These are phyloP conservation scores for Gaultheria prostrata DNA, from an alignment of 148 eudicot species.

Conservation along the genomic window DNA sequence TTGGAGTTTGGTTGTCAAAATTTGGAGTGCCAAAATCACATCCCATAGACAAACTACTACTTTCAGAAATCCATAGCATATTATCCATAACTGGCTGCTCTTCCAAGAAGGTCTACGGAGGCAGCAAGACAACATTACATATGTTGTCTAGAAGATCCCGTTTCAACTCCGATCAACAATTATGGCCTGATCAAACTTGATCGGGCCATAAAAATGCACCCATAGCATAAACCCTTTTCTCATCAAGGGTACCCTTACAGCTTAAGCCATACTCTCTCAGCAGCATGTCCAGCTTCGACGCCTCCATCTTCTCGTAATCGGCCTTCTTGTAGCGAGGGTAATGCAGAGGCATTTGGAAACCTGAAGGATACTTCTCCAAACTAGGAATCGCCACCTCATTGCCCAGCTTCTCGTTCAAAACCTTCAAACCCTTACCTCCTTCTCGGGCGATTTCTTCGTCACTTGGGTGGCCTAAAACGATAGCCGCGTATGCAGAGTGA, in stretches of 20 bases:
- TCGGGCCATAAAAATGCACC: constrained; percentile 33
- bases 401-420: neutral
- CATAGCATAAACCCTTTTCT: constrained; percentile 29
- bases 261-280: constrained; percentile 18
- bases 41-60: neutral
- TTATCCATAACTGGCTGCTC: neutral
- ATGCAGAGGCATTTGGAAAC: constrained; percentile 34
- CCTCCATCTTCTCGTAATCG: constrained; percentile 31
- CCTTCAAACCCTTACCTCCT: neutral
- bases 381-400: neutral
- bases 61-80: neutral
- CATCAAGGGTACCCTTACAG: constrained; percentile 17
- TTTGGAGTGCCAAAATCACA: no score
- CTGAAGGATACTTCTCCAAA: neutral
- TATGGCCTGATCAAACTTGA: constrained; percentile 12
- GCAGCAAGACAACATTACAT: neutral
- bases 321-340: constrained; percentile 26
- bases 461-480: constrained; percentile 6
- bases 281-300: constrained; percentile 24
- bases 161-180: neutral
- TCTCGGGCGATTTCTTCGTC: neutral
- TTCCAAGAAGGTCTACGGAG: no score
- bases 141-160: neutral
- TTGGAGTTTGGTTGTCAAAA: no score
- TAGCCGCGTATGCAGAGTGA: neutral